Evolutionary conservation across 2,329 filamentous ascomycete genomes (phyloP), one percentile per base, ranked within the genome.

Genomic region (Chaetomium olivaceum): DNA sequence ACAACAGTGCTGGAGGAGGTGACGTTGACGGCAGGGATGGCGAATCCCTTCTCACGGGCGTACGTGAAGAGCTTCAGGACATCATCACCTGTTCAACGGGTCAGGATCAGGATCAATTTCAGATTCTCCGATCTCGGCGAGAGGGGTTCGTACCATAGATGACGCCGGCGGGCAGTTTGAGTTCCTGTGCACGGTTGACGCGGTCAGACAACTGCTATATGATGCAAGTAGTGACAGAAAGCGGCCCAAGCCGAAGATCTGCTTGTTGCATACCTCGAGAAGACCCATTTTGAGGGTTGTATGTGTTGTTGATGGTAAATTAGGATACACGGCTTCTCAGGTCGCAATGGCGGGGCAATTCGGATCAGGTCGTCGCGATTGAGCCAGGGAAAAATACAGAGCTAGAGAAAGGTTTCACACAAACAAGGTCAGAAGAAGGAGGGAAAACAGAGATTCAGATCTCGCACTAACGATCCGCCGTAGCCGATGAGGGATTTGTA

Each of bases 21-120:
- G 77, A 96, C 91, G 82, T 98, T 97, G 79, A 93, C 88, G 76
- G 92, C 92, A 67, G 92, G 93, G 74, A 97, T 92, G 75, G 93
- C 93, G 76, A 93, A 97, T 71, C 90, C 83, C 77, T 96, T 86
- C 84, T 95, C 86, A 79, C 93, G 90, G 73, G 91, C 91, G 80
- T 97, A 92, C 81, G 93, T 86, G 84, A 97, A 97, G 76, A 97
- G 91, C 73, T 73, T 68, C 56, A 70, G 61, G 43, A 70, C 69
- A 62, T 70, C 64, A 39, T 71, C 69, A 55, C 69, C 69, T 69
- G 55, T 61, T 58, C 29, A 14, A 27, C 12, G 50, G 58, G 16
- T 43, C 16, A 43, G 39, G 16, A 29, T 29, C 27, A 29, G n/a
- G 31, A 16, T 58, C 56, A 60, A 58, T 60, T n/a, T 58, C 63